Evolutionary conservation across 495 filamentous ascomycete species (phyloP), one percentile per base, ranked within the genome.

Genomic region (Penicillium bovifimosum): DNA sequence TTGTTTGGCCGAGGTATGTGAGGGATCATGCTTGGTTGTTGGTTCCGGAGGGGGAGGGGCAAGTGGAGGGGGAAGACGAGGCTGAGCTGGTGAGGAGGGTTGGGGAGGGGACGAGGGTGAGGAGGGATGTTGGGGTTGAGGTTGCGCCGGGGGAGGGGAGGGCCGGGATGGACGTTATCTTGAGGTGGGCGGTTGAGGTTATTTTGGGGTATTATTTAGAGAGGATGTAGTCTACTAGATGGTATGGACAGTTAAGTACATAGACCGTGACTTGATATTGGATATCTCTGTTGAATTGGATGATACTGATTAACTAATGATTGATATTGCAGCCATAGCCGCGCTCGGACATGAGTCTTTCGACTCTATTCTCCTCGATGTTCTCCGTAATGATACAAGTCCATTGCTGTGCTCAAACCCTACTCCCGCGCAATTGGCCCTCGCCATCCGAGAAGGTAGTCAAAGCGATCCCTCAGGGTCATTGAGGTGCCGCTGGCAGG

Each of bases 1-100:
- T 98, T 50, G 93, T 98, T 3, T 98, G 93, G 93, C 91, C 91
- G 26, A 87, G 90, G 54, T 97, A 96, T 66, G 88, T 86, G 17
- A 73, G 76, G 57, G 79, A 86, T 64, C 90, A 97, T 72, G 66
- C 71, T 49, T 90, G 84, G 73, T 68, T 96, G 57, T 87, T 96
- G 66, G 58, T 83, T 52, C 71, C 72, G 17, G 82, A 79, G 3
- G 77, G 87, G 65, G 83, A 85, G 0, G 77, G 18, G 18, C 8
- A 85, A 41, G 2, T 2, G 79, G 76, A 9, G 41, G 44, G 11
- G 18, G 38, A 47, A 2, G 26, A 16, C 14, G 54, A 57, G 17
- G 58, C 53, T 36, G 69, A 70, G 47, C 44, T 70, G 47, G 60
- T 74, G 27, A 51, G 44, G 36, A 53, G 55, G 10, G 63, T 67